Evolutionary conservation across 2,329 filamentous ascomycete genomes (phyloP).

Genomic region (Cladosporium sp.): DNA sequence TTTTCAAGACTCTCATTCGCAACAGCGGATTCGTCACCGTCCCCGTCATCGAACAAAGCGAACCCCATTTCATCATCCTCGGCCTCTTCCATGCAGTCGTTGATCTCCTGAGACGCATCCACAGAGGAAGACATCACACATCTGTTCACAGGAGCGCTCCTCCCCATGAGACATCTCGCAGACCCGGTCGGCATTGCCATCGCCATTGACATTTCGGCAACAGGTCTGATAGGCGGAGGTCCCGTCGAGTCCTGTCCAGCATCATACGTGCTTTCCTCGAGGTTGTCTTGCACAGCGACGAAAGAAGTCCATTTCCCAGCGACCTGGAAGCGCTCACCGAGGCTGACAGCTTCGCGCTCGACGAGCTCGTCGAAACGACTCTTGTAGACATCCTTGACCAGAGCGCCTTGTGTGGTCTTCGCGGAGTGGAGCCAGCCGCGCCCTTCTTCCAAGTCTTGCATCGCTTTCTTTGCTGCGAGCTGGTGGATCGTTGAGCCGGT

Average conservation of each 20-base stretch:
- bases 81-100: too few relatives aligned
- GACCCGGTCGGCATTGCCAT: too few relatives aligned
- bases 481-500: constrained; percentile 61
- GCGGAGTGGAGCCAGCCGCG: constrained; percentile 60
- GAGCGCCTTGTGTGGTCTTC: constrained; percentile 38
- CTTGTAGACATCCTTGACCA: constrained; percentile 46
- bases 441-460: constrained; percentile 66
- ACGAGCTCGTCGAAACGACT: constrained; percentile 57
- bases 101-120: too few relatives aligned
- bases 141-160: too few relatives aligned
- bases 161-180: too few relatives aligned
- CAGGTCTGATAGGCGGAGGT: too few relatives aligned
- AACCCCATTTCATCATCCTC: constrained; percentile 20
- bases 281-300: constrained; percentile 56
- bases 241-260: too few relatives aligned
- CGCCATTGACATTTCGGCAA: too few relatives aligned
- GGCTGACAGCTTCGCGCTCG: constrained; percentile 60
- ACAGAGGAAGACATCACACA: too few relatives aligned
- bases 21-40: constrained; percentile 19
- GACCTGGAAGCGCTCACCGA: constrained; percentile 64
- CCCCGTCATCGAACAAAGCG: constrained; percentile 18
- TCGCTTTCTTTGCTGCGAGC: constrained; percentile 64
- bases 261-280: too few relatives aligned
- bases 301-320: constrained; percentile 70
- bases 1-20: too few relatives aligned